Conservation (phyloP, 371 early-diverging fungal species). For the Rhizoclosmatium hyalinum region DNA sequence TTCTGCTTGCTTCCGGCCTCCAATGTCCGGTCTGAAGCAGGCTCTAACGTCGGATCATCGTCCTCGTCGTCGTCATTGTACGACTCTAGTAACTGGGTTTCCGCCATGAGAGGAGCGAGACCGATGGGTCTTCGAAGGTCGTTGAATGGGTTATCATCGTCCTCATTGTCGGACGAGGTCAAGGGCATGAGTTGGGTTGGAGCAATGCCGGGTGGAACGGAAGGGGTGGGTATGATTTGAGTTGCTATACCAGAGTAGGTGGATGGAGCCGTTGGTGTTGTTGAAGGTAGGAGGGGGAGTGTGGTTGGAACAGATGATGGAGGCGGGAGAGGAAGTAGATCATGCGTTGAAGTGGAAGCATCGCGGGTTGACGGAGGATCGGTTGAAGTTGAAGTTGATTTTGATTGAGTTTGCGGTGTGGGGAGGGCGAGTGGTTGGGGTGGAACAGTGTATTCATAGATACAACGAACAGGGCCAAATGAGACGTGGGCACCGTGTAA, state of each 20-base stretch:
- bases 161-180: not conserved
- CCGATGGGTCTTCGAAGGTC: not conserved
- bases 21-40: no score
- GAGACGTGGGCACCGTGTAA: slow-evolving; percentile 30
- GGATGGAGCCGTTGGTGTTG: no score
- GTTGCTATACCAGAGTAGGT: no score
- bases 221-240: no score
- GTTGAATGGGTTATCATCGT: not conserved
- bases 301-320: not conserved
- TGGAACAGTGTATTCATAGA: slow-evolving; percentile 31
- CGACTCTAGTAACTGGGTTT: not conserved
- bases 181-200: no score
- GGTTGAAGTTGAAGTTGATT: not conserved
- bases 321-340: not conserved
- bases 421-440: not conserved
- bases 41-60: not conserved
- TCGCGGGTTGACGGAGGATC: not conserved
- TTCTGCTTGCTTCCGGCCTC: not conserved
- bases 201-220: no score
- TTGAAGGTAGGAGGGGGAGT: not conserved
- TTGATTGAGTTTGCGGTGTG: no score
- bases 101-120: not conserved
- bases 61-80: slow-evolving; percentile 3
- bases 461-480: slow-evolving; percentile 42
- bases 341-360: not conserved